Conservation (phyloP, 257 asterid species). For the Petunia axillaris region DNA sequence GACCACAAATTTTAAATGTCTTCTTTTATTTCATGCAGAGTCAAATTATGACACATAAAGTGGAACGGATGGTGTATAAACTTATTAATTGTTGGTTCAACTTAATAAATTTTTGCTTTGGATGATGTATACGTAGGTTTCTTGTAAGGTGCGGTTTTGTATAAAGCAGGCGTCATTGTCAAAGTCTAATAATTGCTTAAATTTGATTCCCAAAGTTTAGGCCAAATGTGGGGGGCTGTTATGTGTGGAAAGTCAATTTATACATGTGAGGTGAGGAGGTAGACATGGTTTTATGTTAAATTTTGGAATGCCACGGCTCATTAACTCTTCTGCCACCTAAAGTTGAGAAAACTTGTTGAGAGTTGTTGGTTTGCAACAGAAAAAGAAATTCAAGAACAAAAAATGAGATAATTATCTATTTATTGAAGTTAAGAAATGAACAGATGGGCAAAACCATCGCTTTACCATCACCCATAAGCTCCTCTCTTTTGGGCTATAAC, state of each 20-base stretch:
- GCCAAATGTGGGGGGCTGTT: background rate
- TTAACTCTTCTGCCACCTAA: background rate
- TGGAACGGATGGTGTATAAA: too few relatives aligned
- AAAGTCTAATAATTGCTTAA: background rate
- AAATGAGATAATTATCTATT: too few relatives aligned
- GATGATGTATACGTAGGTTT: background rate
- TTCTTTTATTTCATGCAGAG: too few relatives aligned
- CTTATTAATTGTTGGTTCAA: too few relatives aligned
- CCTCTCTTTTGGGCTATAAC: too few relatives aligned
- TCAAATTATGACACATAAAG: too few relatives aligned
- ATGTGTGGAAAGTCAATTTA: slow-evolving; percentile 1
- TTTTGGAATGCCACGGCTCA: background rate
- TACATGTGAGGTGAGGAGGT: background rate
- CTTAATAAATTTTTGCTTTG: too few relatives aligned
- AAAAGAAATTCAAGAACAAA: background rate
- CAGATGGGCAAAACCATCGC: too few relatives aligned
- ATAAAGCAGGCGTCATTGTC: background rate
- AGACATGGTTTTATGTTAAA: background rate
- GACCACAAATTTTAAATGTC: too few relatives aligned
- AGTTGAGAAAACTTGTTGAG: background rate
- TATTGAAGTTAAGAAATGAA: too few relatives aligned
- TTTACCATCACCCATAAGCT: too few relatives aligned
- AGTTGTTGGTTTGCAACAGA: background rate
- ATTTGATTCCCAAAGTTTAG: background rate
- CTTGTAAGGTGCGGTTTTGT: background rate